These are phyloP conservation scores for Chytriomyces hyalinus DNA, from an alignment of 192 early-diverging fungal genomes.

Conservation along the genomic window DNA sequence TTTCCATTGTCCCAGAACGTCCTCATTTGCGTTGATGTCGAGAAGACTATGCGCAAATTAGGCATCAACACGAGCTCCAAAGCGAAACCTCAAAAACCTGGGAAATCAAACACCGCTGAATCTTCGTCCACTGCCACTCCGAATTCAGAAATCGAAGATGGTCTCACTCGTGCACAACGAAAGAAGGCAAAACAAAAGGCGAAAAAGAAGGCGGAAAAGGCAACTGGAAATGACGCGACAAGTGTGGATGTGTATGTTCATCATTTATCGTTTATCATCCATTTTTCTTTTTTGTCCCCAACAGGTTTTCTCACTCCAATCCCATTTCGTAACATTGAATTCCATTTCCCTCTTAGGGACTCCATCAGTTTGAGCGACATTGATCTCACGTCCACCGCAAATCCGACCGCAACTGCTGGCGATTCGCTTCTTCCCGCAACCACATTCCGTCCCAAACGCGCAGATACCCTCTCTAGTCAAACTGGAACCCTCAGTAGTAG, in stretches of 20 bases:
- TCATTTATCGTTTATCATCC: background rate
- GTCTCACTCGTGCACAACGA: slow-evolving; percentile 54
- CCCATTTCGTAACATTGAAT: background rate
- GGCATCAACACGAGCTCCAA: slow-evolving; percentile 31
- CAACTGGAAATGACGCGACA: background rate
- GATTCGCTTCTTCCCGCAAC: background rate
- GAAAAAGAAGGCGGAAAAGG: slow-evolving; percentile 37
- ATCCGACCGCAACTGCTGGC: background rate
- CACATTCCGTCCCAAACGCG: slow-evolving; percentile 30
- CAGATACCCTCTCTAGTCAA: slow-evolving; percentile 20
- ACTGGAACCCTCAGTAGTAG: slow-evolving; percentile 1
- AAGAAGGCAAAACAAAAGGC: slow-evolving; percentile 62
- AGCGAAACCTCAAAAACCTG: background rate
- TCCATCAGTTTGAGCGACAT: slow-evolving; percentile 24
- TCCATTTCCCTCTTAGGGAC: slow-evolving; percentile 21
- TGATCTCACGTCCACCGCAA: background rate
- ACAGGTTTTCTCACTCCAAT: background rate
- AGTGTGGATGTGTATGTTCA: slow-evolving; percentile 9
- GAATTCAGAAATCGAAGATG: slow-evolving; percentile 12
- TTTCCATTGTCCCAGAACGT: slow-evolving; percentile 66
- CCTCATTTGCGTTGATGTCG: slow-evolving; percentile 90
- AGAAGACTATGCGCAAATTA: slow-evolving; percentile 69
- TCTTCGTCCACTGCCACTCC: background rate
- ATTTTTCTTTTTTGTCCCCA: background rate
- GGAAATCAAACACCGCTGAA: background rate